phyloP scores from a whole-genome alignment of 164 flowering plant genomes.

The Hamamelis virginiana region DNA sequence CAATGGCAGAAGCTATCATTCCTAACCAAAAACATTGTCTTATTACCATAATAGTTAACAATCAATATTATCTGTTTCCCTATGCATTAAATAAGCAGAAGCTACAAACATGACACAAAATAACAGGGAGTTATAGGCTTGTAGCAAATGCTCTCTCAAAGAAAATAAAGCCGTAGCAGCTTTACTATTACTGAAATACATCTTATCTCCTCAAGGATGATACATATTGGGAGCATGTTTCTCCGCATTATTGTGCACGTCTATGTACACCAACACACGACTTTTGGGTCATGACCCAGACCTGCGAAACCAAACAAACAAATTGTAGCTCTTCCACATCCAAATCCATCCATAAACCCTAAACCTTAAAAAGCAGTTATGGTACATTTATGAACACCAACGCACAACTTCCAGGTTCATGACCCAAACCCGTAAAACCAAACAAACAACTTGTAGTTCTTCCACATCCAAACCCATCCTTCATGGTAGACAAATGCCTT shows the following conservation, averaged over 20 bases:
- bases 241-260: neutral
- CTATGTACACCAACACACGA: neutral
- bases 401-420: neutral
- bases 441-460: neutral
- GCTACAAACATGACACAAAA: neutral
- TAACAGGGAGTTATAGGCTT: neutral
- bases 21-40: neutral
- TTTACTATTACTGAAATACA: neutral
- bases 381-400: neutral
- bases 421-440: neutral
- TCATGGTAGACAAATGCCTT: neutral
- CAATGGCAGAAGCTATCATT: neutral
- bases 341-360: too few relatives aligned
- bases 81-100: slow-evolving; percentile 2
- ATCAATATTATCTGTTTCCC: neutral
- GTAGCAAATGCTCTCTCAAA: neutral
- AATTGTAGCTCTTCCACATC: neutral
- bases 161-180: neutral
- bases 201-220: neutral
- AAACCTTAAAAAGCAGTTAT: too few relatives aligned
- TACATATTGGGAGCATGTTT: neutral
- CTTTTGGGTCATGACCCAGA: neutral
- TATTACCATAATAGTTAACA: neutral
- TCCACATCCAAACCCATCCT: neutral
- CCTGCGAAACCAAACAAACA: neutral